Conservation (phyloP, 2,329 filamentous ascomycete genomes). For the Chrysosporium queenslandicum region DNA sequence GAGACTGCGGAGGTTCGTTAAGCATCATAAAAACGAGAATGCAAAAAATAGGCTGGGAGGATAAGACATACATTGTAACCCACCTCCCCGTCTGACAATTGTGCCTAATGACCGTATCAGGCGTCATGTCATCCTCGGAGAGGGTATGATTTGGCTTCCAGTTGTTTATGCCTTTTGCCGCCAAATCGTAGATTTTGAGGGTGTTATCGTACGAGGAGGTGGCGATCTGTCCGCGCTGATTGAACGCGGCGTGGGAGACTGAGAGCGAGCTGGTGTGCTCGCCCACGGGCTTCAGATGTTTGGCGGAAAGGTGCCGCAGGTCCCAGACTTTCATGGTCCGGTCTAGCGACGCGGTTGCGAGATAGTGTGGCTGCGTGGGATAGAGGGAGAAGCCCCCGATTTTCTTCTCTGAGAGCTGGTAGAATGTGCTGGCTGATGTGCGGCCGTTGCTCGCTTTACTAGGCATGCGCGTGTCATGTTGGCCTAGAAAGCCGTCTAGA, state of each 20-base stretch:
- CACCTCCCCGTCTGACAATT: conserved; percentile 95
- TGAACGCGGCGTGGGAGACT: conserved; percentile 89
- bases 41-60: background rate
- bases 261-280: conserved; percentile 75
- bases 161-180: conserved; percentile 43
- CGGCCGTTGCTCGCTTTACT: background rate
- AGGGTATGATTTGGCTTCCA: conserved; percentile 54
- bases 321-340: conserved; percentile 90
- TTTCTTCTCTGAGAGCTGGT: conserved; percentile 77
- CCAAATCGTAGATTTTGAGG: conserved; percentile 81
- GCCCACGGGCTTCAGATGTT: conserved; percentile 60
- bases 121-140: conserved; percentile 54
- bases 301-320: conserved; percentile 58
- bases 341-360: conserved; percentile 84
- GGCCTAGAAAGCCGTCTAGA: conserved; percentile 66
- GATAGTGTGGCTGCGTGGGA: conserved; percentile 66
- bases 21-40: background rate
- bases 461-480: conserved; percentile 62
- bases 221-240: conserved; percentile 70
- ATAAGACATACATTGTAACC: conserved; percentile 62
- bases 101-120: conserved; percentile 60
- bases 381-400: conserved; percentile 88
- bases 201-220: conserved; percentile 94
- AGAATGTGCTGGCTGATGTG: conserved; percentile 52
- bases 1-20: conserved; percentile 38